A percentile compares a stretch with the other conserved stretches of the same genome.
phyloP scores from a whole-genome alignment of 805 yeast species.

The Saccharomycopsis fodiens region DNA sequence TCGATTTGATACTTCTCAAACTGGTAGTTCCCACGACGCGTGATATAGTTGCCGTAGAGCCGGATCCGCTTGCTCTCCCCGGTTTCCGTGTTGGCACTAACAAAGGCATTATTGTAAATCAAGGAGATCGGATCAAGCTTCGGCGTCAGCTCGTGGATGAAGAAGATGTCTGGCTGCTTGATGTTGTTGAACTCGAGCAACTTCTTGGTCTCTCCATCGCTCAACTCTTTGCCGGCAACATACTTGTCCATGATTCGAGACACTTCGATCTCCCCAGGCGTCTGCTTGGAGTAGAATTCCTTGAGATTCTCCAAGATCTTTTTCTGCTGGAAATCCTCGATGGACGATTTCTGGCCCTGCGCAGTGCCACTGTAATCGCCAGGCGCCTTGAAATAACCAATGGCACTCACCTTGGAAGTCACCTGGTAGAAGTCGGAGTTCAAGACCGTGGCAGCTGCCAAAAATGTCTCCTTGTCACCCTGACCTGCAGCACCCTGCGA shows the following conservation, averaged over 20 bases:
- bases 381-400: conserved; percentile 29
- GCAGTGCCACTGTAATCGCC: conserved; percentile 19
- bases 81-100: conserved; percentile 14
- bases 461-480: conserved; percentile 75
- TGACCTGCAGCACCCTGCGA: conserved; percentile 73
- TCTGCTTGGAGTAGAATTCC: neutral
- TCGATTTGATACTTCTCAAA: conserved; percentile 19
- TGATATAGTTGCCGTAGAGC: conserved; percentile 17
- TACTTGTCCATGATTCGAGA: conserved; percentile 6
- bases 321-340: conserved; percentile 13
- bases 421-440: conserved; percentile 47
- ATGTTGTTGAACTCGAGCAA: conserved; percentile 9
- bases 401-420: conserved; percentile 29
- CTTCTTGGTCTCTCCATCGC: conserved; percentile 8
- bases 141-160: conserved; percentile 19
- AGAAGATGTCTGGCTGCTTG: conserved; percentile 12
- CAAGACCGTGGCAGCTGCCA: conserved; percentile 55
- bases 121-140: conserved; percentile 16
- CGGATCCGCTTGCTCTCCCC: conserved; percentile 9
- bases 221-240: conserved; percentile 3
- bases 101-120: conserved; percentile 11
- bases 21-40: conserved; percentile 5
- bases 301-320: neutral
- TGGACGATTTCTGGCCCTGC: conserved; percentile 18
- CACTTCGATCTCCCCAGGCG: neutral